Base-by-base conservation (phyloP, 2,329 filamentous ascomycete genomes). In the Thielaviopsis ethacetica region DNA sequence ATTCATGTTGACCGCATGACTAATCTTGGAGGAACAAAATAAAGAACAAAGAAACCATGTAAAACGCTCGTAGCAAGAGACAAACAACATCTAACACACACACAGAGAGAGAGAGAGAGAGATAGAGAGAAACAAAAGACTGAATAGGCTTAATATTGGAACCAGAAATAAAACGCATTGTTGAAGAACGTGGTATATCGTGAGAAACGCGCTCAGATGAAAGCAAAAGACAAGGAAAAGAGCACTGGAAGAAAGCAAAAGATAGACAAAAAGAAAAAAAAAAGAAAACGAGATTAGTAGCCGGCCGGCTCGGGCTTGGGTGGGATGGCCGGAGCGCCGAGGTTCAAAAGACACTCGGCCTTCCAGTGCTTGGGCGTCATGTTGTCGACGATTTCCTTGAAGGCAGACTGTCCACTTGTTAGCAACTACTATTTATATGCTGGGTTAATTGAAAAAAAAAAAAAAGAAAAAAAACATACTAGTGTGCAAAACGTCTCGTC, bases 401-500 rank as follows among this genome's bases (percentile, higher is more conserved):
- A 98, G 0, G 91, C 89, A 59, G 86, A 82, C 83, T 88, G 62
- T 7, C 15, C 3, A 24, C 22, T 13, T 30, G 53, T 52, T 44
- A 52, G 44, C 34, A 47, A 26, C 26, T 30, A 22, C 13, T 51
- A 17, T n/a, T n/a, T n/a, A n/a, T n/a, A n/a, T n/a, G n/a, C n/a
- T n/a, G n/a, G n/a, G 24, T 26, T 26, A 26, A 26, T 26, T 6
- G 19, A 47, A 17, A 22, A 34, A 71, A 22, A 47, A 17, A 22
- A 34, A 71, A 22, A 47, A 17, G 24, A 34, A 71, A 22, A 47
- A 17, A 22, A 34, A 71, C 81, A 70, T 74, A 87, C 84, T 66
- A 98, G 71, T 0, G 91, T 97, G 72, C 93, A 98, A 67, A 97
- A 91, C 26, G 82, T 87, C 65, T 90, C 84, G 65, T 97, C 87